Evolutionary conservation across 2,329 filamentous ascomycete genomes (phyloP).

Genomic region (Stemphylium lycopersici): DNA sequence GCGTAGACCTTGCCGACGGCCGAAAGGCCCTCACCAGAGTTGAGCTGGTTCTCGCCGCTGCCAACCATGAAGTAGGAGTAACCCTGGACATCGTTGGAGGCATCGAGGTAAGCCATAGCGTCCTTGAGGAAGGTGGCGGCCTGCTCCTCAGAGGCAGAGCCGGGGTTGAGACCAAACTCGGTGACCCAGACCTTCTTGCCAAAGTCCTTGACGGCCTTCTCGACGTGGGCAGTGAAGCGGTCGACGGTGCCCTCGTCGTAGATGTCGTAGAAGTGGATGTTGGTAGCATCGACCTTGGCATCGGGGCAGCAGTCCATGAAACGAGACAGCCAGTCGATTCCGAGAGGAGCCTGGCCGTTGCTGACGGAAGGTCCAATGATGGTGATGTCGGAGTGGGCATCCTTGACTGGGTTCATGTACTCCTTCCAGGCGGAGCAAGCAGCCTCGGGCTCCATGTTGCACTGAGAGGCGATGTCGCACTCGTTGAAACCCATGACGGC

Average conservation of each 20-base stretch:
- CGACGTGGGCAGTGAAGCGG: constrained; percentile 50
- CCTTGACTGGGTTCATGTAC: constrained; percentile 42
- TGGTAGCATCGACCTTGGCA: constrained; percentile 44
- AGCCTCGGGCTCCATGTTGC: constrained; percentile 40
- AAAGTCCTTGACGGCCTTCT: constrained; percentile 37
- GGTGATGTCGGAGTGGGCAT: constrained; percentile 36
- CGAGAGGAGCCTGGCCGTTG: constrained; percentile 32
- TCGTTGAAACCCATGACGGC: constrained; percentile 51
- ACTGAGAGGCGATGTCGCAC: constrained; percentile 41
- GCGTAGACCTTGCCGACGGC: constrained; percentile 36
- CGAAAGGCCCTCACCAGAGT: constrained; percentile 29
- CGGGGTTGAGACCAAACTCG: constrained; percentile 47
- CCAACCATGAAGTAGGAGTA: constrained; percentile 50
- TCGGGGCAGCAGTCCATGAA: constrained; percentile 44
- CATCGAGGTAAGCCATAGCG: constrained; percentile 44
- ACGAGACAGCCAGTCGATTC: constrained; percentile 40
- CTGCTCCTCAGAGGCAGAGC: constrained; percentile 35
- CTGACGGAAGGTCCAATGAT: constrained; percentile 45
- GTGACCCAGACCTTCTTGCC: constrained; percentile 47
- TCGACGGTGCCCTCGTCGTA: constrained; percentile 35
- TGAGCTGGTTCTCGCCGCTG: constrained; percentile 38
- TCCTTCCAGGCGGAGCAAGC: constrained; percentile 42
- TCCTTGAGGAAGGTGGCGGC: constrained; percentile 44
- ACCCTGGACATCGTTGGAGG: constrained; percentile 35
- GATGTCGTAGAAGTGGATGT: constrained; percentile 50